Evolutionary conservation across 1,139 yeast genomes (phyloP), one percentile per base, ranked within the genome.

Genomic region (Geotrichum histeridarum): DNA sequence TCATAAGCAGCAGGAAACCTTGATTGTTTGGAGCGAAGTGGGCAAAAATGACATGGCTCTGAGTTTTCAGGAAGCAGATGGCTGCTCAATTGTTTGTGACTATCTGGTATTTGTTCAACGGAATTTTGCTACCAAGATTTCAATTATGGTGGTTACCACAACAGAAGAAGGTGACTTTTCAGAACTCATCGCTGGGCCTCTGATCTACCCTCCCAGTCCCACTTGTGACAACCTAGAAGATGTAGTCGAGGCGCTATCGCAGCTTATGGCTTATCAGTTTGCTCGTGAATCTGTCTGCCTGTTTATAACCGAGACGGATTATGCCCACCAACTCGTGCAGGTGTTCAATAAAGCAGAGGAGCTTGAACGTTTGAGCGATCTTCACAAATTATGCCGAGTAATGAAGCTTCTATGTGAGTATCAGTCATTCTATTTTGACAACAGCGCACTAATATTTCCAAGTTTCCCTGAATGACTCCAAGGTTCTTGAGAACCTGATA

Each of bases 1-100:
- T 67, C 98, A 91, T 68, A 78, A 95, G 64, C 97, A 91, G 67
- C 98, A 93, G 67, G 97, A 90, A 59, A 90, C 98, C 0, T 74
- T 93, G 51, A 88, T 93, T 18, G 96, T 93, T 17, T 93, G 99
- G 98, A 87, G 95, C 7, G 96, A 89, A 65, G 70, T 76, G 8
- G 76, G 79, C 22, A 93, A 93, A 2, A 81, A 80, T 56, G 96
- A 90, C 67, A 80, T 90, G 61, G 98, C 98, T 4, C 74, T 93
- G 42, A 86, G 95, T 52, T 93, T 93, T 70, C 97, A 93, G 68
- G 98, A 90, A 65, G 82, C 88, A 41, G 87, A 86, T 52, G 98
- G 98, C 0, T 93, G 99, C 68, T 80, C 88, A 14, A 81, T 83
- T 14, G 69, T 91, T 49, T 89, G 96, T 67, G 93, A 88, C 53